Conservation (phyloP, 2,329 filamentous ascomycete genomes). For the Alternaria dauci region DNA sequence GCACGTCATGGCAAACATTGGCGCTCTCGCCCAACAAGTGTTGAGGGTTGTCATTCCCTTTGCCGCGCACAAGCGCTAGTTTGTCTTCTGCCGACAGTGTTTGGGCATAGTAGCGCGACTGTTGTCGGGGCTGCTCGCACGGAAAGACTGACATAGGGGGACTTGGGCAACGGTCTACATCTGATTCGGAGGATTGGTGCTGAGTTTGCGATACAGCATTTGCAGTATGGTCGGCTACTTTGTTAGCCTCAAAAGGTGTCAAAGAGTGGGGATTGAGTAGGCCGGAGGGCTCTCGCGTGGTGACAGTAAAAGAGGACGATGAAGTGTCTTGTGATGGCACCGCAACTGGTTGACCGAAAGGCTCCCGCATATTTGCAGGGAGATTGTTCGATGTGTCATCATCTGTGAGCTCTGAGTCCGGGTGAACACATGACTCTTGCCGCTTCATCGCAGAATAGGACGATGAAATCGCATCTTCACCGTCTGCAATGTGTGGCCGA, state of each 20-base stretch:
- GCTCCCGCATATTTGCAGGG: not conserved
- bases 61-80: slow-evolving; percentile 23
- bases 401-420: not conserved
- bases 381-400: not conserved
- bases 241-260: not conserved
- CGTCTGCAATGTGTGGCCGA: not conserved
- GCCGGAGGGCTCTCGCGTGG: not conserved
- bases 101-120: slow-evolving; percentile 33
- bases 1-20: slow-evolving; percentile 16
- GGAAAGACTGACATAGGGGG: slow-evolving; percentile 7
- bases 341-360: not conserved
- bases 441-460: not conserved
- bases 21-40: slow-evolving; percentile 23
- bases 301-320: not conserved
- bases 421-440: not conserved
- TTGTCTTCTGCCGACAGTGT: slow-evolving; percentile 28
- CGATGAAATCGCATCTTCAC: not conserved
- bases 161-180: too few relatives aligned
- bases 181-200: not conserved
- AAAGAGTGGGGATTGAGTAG: not conserved
- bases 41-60: slow-evolving; percentile 31
- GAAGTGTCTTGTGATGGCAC: not conserved
- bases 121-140: slow-evolving; percentile 2
- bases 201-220: slow-evolving; percentile 5
- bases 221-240: not conserved